Percentiles rank a stretch among this genome's conserved stretches.
These are phyloP conservation scores for Metschnikowia similis DNA, from an alignment of 805 yeast species.

Conservation along the genomic window DNA sequence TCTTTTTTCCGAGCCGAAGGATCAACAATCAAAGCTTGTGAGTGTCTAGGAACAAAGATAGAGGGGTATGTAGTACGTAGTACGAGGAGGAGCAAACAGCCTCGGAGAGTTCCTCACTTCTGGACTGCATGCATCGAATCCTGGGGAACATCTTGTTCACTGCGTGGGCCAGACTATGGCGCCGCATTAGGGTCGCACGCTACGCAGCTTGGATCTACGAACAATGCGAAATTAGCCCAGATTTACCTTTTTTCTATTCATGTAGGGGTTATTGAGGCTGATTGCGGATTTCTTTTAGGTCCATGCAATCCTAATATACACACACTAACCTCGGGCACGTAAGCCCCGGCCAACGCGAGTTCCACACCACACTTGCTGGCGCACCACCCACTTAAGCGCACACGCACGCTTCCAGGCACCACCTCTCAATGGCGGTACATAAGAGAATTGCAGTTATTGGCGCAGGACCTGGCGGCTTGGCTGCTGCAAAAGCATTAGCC, in stretches of 20 bases:
- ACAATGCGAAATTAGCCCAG: too few relatives aligned
- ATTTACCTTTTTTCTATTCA: not conserved
- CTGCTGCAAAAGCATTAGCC: constrained; percentile 57
- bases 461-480: constrained; percentile 74
- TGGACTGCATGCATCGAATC: not conserved
- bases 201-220: not conserved
- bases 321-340: not conserved
- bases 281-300: not conserved
- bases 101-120: not conserved
- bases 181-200: not conserved
- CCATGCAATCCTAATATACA: not conserved
- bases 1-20: not conserved
- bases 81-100: not conserved
- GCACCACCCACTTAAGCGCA: not conserved
- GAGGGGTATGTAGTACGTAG: not conserved
- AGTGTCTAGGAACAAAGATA: not conserved
- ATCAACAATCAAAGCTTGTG: not conserved
- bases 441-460: constrained; percentile 61
- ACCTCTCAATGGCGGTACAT: not conserved
- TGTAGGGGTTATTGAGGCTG: too few relatives aligned
- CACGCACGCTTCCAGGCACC: not conserved
- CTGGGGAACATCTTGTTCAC: not conserved
- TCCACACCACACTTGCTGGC: not conserved
- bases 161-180: not conserved
- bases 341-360: not conserved